Evolutionary conservation across 75 land plant species (phyloP).

Genomic region (Pinus albicaulis): DNA sequence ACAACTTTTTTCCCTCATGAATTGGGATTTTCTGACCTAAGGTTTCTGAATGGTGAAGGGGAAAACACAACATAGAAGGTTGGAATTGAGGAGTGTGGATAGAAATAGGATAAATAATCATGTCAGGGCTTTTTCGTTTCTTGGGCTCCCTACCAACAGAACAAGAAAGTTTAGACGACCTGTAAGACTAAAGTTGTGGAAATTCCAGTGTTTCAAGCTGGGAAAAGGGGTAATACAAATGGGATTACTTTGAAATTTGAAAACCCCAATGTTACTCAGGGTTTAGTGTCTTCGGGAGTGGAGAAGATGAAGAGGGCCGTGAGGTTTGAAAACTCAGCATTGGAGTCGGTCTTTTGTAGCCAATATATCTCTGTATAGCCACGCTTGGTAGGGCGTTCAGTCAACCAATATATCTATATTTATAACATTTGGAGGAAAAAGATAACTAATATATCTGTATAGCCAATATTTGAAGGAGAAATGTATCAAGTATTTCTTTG

Average conservation of each 20-base stretch:
- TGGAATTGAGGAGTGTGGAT: background rate
- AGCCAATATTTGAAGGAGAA: too few species aligned
- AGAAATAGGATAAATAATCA: background rate
- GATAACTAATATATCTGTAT: too few species aligned
- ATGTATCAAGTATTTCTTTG: too few species aligned
- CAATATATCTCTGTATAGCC: too few species aligned
- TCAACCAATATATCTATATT: too few species aligned
- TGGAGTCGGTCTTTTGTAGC: too few species aligned
- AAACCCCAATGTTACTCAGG: background rate
- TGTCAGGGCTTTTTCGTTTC: background rate
- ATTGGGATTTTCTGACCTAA: background rate
- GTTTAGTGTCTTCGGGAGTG: background rate
- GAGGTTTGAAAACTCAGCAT: too few species aligned
- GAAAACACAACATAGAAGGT: background rate
- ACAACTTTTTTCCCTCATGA: background rate
- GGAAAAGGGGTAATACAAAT: background rate
- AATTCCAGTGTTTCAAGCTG: background rate
- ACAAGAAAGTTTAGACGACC: background rate
- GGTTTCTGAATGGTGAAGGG: background rate
- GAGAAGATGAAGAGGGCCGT: background rate
- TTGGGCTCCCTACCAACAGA: background rate
- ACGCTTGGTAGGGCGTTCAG: too few species aligned
- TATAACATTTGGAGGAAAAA: too few species aligned
- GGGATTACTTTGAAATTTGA: slow-evolving; percentile 2
- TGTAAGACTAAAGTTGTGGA: slow-evolving; percentile 10